Evolutionary conservation across 2,329 filamentous ascomycete species (phyloP).

Genomic region (Lomentospora prolificans): DNA sequence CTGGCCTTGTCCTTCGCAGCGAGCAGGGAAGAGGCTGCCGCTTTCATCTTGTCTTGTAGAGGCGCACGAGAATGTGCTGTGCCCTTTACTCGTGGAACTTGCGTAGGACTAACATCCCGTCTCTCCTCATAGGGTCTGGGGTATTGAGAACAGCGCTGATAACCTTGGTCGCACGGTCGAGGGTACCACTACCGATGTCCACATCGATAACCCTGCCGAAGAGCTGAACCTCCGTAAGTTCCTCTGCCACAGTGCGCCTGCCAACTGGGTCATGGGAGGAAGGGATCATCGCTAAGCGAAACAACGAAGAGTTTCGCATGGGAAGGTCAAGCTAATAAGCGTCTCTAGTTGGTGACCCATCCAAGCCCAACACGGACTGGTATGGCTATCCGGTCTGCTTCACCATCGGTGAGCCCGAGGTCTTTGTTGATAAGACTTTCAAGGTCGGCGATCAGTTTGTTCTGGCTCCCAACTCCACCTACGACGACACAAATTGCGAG

Average conservation of each 20-base stretch:
- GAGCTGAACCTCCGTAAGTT: slow-evolving; percentile 53
- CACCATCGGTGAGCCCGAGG: slow-evolving; percentile 36
- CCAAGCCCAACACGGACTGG: slow-evolving; percentile 19
- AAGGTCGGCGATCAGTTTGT: slow-evolving; percentile 27
- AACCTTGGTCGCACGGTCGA: slow-evolving; percentile 37
- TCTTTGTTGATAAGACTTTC: slow-evolving; percentile 20
- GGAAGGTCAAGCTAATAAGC: neutral
- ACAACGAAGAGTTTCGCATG: too few species aligned
- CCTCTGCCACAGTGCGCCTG: neutral
- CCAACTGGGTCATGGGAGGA: neutral
- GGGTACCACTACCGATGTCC: slow-evolving; percentile 36
- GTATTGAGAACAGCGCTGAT: slow-evolving; percentile 43
- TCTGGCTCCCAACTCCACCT: slow-evolving; percentile 22
- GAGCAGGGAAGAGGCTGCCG: neutral
- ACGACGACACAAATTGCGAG: slow-evolving; percentile 25
- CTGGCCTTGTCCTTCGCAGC: neutral
- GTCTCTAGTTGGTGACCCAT: slow-evolving; percentile 19
- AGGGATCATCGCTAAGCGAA: too few species aligned
- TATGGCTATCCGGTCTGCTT: slow-evolving; percentile 56
- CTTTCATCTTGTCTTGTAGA: neutral
- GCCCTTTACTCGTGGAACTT: neutral
- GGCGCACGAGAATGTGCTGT: neutral
- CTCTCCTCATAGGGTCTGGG: slow-evolving; percentile 30
- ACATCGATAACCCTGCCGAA: slow-evolving; percentile 53
- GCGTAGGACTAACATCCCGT: neutral